Conservation (phyloP, 73 alveolate species). For the Tetrahymena thermophila region DNA sequence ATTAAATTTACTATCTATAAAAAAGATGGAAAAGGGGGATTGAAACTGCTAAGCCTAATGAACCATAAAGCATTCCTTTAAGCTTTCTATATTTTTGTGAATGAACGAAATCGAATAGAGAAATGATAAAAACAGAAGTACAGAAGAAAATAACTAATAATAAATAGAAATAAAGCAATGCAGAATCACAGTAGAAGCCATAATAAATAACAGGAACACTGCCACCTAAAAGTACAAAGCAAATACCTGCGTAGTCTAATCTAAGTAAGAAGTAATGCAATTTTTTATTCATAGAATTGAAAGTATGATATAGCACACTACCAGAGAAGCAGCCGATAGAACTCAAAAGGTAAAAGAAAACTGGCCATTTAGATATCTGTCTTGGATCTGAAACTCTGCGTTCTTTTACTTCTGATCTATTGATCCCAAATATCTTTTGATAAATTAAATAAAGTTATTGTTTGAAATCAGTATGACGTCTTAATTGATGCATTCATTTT, state of each 20-base stretch:
- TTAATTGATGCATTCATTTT: background rate
- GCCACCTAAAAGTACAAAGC: conserved; percentile 74
- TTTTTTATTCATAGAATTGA: conserved; percentile 49
- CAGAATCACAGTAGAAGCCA: conserved; percentile 63
- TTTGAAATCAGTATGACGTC: background rate
- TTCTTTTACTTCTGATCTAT: background rate
- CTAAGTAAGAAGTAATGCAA: conserved; percentile 57
- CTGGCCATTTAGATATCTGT: conserved; percentile 39
- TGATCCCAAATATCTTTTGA: background rate
- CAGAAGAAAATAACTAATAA: conserved; percentile 42
- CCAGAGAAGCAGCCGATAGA: conserved; percentile 63
- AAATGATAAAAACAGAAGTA: conserved; percentile 36
- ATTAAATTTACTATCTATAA: conserved; percentile 1
- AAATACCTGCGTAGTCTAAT: conserved; percentile 88
- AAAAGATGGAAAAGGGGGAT: conserved; percentile 55
- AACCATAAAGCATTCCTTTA: conserved; percentile 47
- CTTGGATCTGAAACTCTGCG: background rate
- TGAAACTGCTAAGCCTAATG: conserved; percentile 48
- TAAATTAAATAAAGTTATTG: background rate
- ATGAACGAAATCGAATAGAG: conserved; percentile 59
- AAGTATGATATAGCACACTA: conserved; percentile 65
- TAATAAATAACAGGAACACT: conserved; percentile 71
- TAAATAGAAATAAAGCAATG: conserved; percentile 35
- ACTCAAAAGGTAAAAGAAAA: conserved; percentile 54
- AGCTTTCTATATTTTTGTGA: conserved; percentile 44